Evolutionary conservation across 176 grass and related monocot genomes (phyloP).

Genomic region (Oryza rufipogon): DNA sequence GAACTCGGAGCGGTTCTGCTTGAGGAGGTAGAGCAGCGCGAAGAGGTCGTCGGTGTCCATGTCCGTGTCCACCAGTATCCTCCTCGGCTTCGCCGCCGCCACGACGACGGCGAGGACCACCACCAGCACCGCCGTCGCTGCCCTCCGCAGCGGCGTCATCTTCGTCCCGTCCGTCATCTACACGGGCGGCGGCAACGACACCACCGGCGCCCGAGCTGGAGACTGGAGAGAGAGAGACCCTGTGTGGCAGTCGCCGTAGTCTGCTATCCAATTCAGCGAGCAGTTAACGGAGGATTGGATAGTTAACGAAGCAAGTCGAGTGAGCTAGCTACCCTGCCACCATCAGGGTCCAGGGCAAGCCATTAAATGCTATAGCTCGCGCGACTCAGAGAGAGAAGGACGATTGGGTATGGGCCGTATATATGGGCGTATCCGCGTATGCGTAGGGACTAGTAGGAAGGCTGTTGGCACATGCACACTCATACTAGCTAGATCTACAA

Average conservation of each 20-base stretch:
- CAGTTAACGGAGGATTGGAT: not conserved
- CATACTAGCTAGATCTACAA: no score
- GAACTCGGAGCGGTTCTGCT: slow-evolving; percentile 76
- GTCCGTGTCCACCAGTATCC: slow-evolving; percentile 76
- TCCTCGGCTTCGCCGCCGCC: not conserved
- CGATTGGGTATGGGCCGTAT: no score
- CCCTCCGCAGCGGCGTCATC: not conserved
- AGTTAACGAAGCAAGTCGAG: not conserved
- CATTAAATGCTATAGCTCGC: not conserved
- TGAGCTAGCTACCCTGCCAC: not conserved
- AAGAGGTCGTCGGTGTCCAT: slow-evolving; percentile 78
- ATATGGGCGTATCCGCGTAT: no score
- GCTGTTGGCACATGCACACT: no score
- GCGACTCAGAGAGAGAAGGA: no score
- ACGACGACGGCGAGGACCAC: not conserved
- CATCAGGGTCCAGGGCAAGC: not conserved
- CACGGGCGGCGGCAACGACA: not conserved
- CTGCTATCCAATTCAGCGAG: not conserved
- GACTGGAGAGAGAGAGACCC: no score
- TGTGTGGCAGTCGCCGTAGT: not conserved
- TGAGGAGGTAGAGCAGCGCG: slow-evolving; percentile 73
- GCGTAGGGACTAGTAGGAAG: no score
- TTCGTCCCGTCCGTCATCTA: not conserved
- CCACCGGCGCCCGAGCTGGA: not conserved
- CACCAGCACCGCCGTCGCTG: not conserved